Conservation (phyloP, 2,329 filamentous ascomycete genomes). For the Coleophoma eucalyptorum region DNA sequence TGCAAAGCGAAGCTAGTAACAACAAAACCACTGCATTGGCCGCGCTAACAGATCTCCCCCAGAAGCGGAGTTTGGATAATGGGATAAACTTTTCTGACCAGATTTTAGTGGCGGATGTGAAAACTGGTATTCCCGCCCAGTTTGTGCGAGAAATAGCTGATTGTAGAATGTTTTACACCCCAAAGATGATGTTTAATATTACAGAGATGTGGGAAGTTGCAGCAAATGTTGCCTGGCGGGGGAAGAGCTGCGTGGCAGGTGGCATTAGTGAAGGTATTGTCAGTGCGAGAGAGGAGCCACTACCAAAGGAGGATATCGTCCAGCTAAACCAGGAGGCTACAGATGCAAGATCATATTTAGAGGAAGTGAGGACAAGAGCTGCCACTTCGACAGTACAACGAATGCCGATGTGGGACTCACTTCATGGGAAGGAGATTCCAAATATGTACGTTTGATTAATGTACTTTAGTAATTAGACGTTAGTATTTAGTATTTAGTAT, state of each 20-base stretch:
- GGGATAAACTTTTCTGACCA: constrained; percentile 36
- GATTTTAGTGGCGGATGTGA: constrained; percentile 17
- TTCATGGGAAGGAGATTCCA: too few species aligned
- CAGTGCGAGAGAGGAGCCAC: too few species aligned
- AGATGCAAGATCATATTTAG: too few species aligned
- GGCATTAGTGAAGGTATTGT: neutral
- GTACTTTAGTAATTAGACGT: too few species aligned
- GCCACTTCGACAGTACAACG: too few species aligned
- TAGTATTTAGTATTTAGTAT: too few species aligned
- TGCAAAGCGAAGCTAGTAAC: neutral
- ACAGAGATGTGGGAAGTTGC: constrained; percentile 43
- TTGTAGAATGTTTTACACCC: constrained; percentile 54
- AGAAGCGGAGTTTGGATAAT: constrained; percentile 20
- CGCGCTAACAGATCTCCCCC: constrained; percentile 1
- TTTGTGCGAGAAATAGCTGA: constrained; percentile 57
- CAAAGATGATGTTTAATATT: constrained; percentile 43
- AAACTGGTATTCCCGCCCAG: constrained; percentile 41
- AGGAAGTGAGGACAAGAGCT: too few species aligned
- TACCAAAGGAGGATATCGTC: too few species aligned
- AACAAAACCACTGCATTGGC: neutral
- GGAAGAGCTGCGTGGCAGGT: constrained; percentile 23
- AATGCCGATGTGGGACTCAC: too few species aligned
- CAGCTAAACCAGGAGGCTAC: too few species aligned
- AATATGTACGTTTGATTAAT: too few species aligned
- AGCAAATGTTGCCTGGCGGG: constrained; percentile 32